Base-by-base conservation (phyloP, 1,284 basidiomycete genomes). In the Moniliella sp. region DNA sequence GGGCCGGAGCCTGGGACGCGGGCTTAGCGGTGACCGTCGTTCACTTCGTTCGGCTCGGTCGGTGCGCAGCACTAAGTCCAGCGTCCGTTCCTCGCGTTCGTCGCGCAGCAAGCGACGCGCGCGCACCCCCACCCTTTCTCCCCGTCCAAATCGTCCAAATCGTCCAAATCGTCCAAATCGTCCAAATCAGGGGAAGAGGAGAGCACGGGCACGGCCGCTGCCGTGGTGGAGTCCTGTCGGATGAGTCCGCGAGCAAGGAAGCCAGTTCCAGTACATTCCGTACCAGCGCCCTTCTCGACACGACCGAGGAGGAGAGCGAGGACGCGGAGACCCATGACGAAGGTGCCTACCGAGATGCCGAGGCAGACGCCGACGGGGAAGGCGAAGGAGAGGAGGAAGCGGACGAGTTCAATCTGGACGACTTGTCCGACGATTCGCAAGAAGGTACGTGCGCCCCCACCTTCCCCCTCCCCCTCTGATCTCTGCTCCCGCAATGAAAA, bases 271-370 rank as follows among this genome's bases (percentile, higher is more conserved):
- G 7, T n/a, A n/a, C 8, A n/a, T n/a, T n/a, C n/a, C n/a, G 8
- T n/a, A 23, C 21, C 21, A n/a, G n/a, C n/a, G 7, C 21, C 7
- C 7, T 7, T 7, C 21, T 23, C 21, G 7, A 7, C 21, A 23
- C 21, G 21, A 23, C 7, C 21, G n/a, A n/a, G 8, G 55, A 84
- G 84, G 23, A 79, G 80, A 46, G 84, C 91, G 16, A 40, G 25
- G 30, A 11, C 10, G 31, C 18, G 63, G 62, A 15, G 63, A 48
- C 12, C 54, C 61, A 10, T 65, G 64, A 5, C 64, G 65, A 23
- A 11, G 42, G 40, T 25, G 47, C 31, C 27, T 42, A 35, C 18
- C 46, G 51, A 12, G 40, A 48, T 27, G 68, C 43, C 14, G 50
- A 44, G 14, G 36, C 36, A 4, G 32, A 43, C 8, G 49, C 50